phyloP scores from a whole-genome alignment of 257 asterid genomes.

The Salvia rosmarinus region DNA sequence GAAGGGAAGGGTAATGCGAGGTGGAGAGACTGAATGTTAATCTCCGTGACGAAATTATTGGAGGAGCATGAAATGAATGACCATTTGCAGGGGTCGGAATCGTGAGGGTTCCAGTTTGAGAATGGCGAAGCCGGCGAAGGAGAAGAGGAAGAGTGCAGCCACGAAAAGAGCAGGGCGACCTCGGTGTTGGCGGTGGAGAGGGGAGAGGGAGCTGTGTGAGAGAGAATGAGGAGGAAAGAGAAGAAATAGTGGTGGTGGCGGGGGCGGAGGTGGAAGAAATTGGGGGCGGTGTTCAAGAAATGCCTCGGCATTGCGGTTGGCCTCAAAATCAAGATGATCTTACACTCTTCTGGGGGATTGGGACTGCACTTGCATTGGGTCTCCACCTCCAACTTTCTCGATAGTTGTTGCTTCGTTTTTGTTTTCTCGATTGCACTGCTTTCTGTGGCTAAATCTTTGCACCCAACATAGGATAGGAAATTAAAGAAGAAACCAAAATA shows the following conservation, averaged over 20 bases:
- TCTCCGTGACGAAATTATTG: constrained; percentile 44
- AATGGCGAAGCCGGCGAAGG: constrained; percentile 37
- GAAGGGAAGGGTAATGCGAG: constrained; percentile 67
- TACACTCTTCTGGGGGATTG: constrained; percentile 12
- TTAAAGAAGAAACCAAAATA: no score
- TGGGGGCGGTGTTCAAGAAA: constrained; percentile 51
- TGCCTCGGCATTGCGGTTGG: constrained; percentile 74
- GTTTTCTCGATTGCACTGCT: constrained; percentile 21
- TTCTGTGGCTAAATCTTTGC: constrained; percentile 29
- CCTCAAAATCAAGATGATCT: constrained; percentile 47
- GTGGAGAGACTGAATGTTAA: constrained; percentile 54
- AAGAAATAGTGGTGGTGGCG: constrained; percentile 30
- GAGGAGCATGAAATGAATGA: constrained; percentile 57
- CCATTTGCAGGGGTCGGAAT: constrained; percentile 74
- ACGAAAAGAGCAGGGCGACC: constrained; percentile 53
- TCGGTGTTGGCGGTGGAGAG: constrained; percentile 43
- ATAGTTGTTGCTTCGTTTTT: not conserved
- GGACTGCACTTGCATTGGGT: constrained; percentile 29
- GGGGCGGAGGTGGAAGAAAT: constrained; percentile 5
- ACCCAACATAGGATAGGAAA: no score
- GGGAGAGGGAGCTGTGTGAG: not conserved
- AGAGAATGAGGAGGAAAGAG: constrained; percentile 23
- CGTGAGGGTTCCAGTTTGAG: constrained; percentile 58
- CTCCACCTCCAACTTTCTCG: constrained; percentile 32
- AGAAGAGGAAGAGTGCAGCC: constrained; percentile 59